Evolutionary conservation across 2,329 filamentous ascomycete species (phyloP).

Genomic region (Diplodia sapinea): DNA sequence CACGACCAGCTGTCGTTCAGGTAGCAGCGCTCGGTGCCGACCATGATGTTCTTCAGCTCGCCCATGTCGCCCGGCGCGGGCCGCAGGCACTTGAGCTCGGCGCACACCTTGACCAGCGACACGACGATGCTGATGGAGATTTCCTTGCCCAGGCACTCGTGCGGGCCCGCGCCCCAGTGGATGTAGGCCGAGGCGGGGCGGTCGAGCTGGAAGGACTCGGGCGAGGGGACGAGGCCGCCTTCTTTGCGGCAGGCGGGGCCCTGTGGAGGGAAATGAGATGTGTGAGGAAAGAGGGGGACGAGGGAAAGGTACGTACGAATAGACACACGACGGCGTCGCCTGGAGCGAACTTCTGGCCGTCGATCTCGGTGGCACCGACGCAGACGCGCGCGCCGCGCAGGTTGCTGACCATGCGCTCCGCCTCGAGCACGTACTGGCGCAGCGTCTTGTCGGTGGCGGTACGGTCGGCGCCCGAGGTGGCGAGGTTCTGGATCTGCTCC

Average conservation of each 20-base stretch:
- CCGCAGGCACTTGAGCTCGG: conserved; percentile 54
- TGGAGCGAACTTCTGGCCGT: conserved; percentile 49
- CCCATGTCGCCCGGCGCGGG: conserved; percentile 56
- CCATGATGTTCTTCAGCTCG: conserved; percentile 52
- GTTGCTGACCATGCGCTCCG: conserved; percentile 27
- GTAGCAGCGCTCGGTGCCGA: conserved; percentile 49
- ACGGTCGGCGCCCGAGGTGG: not conserved
- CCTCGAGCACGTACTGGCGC: conserved; percentile 33
- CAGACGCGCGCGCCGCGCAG: conserved; percentile 31
- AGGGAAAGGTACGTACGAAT: conserved; percentile 18
- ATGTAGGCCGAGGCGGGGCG: conserved; percentile 51
- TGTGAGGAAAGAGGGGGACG: not conserved
- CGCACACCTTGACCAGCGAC: conserved; percentile 51
- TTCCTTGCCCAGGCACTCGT: conserved; percentile 55
- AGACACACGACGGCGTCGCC: conserved; percentile 51
- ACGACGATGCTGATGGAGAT: conserved; percentile 51
- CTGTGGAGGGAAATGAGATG: not conserved
- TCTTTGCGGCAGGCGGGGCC: conserved; percentile 49
- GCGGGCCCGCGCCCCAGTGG: conserved; percentile 55
- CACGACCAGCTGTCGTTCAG: conserved; percentile 59
- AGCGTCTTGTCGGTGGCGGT: conserved; percentile 26
- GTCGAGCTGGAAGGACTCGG: conserved; percentile 52
- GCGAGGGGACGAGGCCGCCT: conserved; percentile 45
- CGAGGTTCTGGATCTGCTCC: conserved; percentile 24
- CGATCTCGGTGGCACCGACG: conserved; percentile 36